Percentiles rank a stretch among this genome's conserved stretches.
Evolutionary conservation across 106 monocot genomes (phyloP).

Genomic region (Phalaenopsis aphrodite): DNA sequence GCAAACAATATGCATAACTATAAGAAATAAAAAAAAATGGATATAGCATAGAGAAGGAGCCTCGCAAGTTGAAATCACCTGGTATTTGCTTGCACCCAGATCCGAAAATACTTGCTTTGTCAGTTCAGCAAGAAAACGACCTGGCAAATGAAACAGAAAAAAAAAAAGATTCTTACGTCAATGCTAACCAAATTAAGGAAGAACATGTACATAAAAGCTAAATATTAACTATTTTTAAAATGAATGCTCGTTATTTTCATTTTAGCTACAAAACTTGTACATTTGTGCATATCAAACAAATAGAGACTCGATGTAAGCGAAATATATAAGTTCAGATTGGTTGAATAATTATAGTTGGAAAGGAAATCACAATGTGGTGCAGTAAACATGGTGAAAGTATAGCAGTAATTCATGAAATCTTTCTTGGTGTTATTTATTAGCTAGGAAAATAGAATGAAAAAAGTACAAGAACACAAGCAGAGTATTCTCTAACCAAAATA

Average conservation of each 20-base stretch:
- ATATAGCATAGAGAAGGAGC: background rate
- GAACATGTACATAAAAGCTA: no score
- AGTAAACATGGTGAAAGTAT: background rate
- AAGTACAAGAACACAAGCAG: background rate
- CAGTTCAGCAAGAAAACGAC: constrained; percentile 91
- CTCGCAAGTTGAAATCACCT: constrained; percentile 29
- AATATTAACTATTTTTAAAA: no score
- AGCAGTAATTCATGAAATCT: background rate
- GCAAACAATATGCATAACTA: background rate
- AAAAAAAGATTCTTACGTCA: background rate
- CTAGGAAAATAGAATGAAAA: background rate
- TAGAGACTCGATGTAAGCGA: no score
- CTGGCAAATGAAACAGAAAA: constrained; percentile 24
- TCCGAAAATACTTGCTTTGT: constrained; percentile 97
- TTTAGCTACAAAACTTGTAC: no score
- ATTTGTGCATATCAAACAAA: no score
- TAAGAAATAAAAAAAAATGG: background rate
- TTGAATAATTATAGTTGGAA: no score
- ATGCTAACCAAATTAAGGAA: no score
- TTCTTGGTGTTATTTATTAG: background rate
- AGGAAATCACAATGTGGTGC: no score
- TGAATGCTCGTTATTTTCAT: no score
- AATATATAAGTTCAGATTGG: no score
- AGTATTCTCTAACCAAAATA: background rate
- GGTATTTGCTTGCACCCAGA: constrained; percentile 92